These are phyloP conservation scores for Dendrocalamus sinicus DNA, from an alignment of 176 grass and related monocot species.

Conservation along the genomic window DNA sequence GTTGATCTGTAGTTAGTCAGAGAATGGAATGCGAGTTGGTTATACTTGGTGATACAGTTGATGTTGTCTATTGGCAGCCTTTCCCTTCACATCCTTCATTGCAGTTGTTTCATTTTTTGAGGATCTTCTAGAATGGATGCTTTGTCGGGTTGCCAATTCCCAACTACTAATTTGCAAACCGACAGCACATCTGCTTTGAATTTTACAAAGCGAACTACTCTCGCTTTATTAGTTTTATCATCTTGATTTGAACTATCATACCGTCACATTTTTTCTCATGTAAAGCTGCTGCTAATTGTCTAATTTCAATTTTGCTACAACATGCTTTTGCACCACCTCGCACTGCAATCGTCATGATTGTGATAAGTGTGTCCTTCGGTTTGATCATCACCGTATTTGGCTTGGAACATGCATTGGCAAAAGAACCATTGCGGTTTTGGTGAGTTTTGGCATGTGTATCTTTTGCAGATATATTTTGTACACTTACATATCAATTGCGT, in stretches of 20 bases:
- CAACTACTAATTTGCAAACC: slow-evolving; percentile 11
- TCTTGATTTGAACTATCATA: slow-evolving; percentile 33
- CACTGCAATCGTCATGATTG: no score
- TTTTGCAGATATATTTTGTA: slow-evolving; percentile 28
- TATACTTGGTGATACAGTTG: slow-evolving; percentile 27
- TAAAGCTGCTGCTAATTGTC: slow-evolving; percentile 32
- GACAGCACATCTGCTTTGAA: background rate
- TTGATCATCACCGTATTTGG: no score
- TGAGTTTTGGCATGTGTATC: slow-evolving; percentile 48
- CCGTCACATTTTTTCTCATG: slow-evolving; percentile 21
- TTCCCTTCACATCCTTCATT: slow-evolving; percentile 14
- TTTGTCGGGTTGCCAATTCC: background rate
- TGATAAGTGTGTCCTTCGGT: no score
- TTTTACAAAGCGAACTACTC: slow-evolving; percentile 7
- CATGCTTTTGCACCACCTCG: slow-evolving; percentile 52
- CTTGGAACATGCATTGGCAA: no score
- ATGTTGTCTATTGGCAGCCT: slow-evolving; percentile 21
- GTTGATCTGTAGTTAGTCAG: background rate
- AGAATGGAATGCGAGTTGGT: slow-evolving; percentile 9
- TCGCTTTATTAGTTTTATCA: background rate
- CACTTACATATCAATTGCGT: background rate
- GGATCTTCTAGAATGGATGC: slow-evolving; percentile 7
- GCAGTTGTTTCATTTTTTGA: slow-evolving; percentile 26
- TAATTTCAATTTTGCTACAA: slow-evolving; percentile 39
- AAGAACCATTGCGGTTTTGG: slow-evolving; percentile 73